Base-by-base conservation (phyloP, 768 basidiomycete species). In the Termitomyces bulborhizus region DNA sequence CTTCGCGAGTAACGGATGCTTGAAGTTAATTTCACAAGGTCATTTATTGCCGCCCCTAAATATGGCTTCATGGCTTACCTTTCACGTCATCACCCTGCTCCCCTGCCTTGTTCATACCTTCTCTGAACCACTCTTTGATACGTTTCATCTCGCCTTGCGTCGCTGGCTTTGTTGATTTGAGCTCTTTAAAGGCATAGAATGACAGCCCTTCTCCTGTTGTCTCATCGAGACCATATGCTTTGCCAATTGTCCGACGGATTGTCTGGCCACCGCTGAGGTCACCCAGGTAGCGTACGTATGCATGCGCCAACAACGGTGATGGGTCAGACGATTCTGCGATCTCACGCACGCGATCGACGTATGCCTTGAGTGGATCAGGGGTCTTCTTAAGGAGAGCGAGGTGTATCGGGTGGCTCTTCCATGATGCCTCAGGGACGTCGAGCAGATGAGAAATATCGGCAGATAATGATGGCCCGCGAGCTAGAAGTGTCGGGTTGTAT, bases 231-330 rank as follows among this genome's bases (percentile, higher is more conserved):
- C 68, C 74, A 63, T 90, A 92, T 13, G 86, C 80, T 66, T 86
- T 86, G 15, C 76, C 75, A n/a, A 90, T 66, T 34, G 73, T 75
- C 41, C 80, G 74, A 24, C 82, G 75, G 63, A 91, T 83, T 56
- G 78, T 73, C 71, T 91, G 90, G 1, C 90, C 90, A 5, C 90
- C 89, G 43, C 84, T 86, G 32, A 91, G 73, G 66, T 92, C 89
- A 46, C 88, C 90, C 32, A 91, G 77, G 68, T 91, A 91, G 34
- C 88, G 79, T n/a, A 90, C 86, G 63, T 91, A 91, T 1, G 89
- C 76, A 67, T 92, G 90, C 0, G 89, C 85, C 6, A 92, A 76
- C 7, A 93, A 78, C 6, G 74, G 68, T 0, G 78, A 69, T 11
- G 76, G 82, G 63, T 78, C 79, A 7, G 61, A 56, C 27, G 74